Evolutionary conservation across 306 rosid species (phyloP).

Genomic region (Fragaria iinumae): DNA sequence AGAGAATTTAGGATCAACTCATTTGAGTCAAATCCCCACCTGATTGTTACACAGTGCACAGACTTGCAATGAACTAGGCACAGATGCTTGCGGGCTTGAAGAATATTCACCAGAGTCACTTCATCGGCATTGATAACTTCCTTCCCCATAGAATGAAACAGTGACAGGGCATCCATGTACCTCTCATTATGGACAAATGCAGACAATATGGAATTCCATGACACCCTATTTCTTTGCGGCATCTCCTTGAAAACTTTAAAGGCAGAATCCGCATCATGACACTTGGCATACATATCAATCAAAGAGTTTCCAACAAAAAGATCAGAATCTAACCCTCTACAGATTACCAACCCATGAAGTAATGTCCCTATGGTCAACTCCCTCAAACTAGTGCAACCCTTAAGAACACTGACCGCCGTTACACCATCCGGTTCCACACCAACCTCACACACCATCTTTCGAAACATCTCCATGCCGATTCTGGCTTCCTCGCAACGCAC

Average conservation of each 20-base stretch:
- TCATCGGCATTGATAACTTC: constrained; percentile 37
- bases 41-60: constrained; percentile 33
- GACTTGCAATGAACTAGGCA: constrained; percentile 28
- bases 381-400: constrained; percentile 38
- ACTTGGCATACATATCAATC: constrained; percentile 50
- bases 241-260: constrained; percentile 30
- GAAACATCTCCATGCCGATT: constrained; percentile 33
- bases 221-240: constrained; percentile 36
- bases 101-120: constrained; percentile 45
- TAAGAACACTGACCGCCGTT: constrained; percentile 39
- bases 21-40: constrained; percentile 35
- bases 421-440: constrained; percentile 40
- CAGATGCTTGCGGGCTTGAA: constrained; percentile 39
- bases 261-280: constrained; percentile 34
- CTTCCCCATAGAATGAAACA: constrained; percentile 33
- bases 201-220: constrained; percentile 43
- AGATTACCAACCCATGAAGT: constrained; percentile 42
- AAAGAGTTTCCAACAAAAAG: constrained; percentile 45
- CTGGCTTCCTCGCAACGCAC: constrained; percentile 31
- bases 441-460: constrained; percentile 32
- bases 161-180: constrained; percentile 32
- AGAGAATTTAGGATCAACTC: constrained; percentile 36
- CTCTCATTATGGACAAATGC: constrained; percentile 38
- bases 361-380: constrained; percentile 25
- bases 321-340: constrained; percentile 41